A percentile compares a stretch with the other conserved stretches of the same genome.
Conservation (phyloP, 2,329 filamentous ascomycete species). For the Fusarium guadeloupense region DNA sequence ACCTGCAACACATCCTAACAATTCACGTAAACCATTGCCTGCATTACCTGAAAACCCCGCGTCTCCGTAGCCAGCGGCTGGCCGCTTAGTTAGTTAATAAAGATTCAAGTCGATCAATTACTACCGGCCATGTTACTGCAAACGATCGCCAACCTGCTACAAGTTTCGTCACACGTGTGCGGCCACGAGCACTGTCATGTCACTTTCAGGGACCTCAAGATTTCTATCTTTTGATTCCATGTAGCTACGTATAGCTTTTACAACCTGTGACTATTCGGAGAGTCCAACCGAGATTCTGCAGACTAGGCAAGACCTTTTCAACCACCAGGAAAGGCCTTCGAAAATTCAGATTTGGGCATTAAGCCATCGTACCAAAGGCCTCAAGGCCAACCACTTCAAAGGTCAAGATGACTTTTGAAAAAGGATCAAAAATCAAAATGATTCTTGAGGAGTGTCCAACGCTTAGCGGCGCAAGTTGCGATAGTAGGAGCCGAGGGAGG, state of each 20-base stretch:
- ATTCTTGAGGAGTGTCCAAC: slow-evolving; percentile 3
- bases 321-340: slow-evolving; percentile 22
- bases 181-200: neutral
- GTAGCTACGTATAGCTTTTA: slow-evolving; percentile 31
- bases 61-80: slow-evolving; percentile 27
- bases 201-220: neutral
- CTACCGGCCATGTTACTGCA: neutral
- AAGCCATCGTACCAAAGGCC: slow-evolving; percentile 20
- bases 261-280: slow-evolving; percentile 29
- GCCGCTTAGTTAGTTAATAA: slow-evolving; percentile 7
- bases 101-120: neutral
- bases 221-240: slow-evolving; percentile 22
- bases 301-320: slow-evolving; percentile 23
- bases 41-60: slow-evolving; percentile 52
- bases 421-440: slow-evolving; percentile 21
- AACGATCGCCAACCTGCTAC: neutral
- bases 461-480: slow-evolving; percentile 20
- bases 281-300: slow-evolving; percentile 40
- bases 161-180: neutral
- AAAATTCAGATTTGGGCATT: slow-evolving; percentile 25
- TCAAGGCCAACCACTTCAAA: slow-evolving; percentile 26
- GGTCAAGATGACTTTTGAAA: slow-evolving; percentile 30
- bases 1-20: slow-evolving; percentile 34
- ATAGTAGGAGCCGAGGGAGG: slow-evolving; percentile 53
- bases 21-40: slow-evolving; percentile 55